Percentiles rank a stretch among this genome's conserved stretches.
These are phyloP conservation scores for Pythium volutum DNA, from an alignment of 352 stramenopile genomes.

Conservation along the genomic window DNA sequence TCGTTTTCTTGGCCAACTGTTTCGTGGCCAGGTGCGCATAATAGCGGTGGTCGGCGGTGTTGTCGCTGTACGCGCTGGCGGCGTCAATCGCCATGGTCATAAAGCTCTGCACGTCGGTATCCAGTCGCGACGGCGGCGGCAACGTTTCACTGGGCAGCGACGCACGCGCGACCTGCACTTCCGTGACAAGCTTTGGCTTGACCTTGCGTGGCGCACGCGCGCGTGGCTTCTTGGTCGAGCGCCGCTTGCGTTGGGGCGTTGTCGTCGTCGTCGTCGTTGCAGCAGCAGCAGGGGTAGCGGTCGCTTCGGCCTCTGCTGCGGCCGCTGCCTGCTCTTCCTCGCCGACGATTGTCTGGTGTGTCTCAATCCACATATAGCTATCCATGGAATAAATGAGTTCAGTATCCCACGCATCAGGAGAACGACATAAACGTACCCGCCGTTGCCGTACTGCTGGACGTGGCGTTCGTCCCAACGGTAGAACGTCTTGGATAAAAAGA, in stretches of 20 bases:
- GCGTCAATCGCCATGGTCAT: constrained; percentile 42
- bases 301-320: not conserved
- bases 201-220: constrained; percentile 22
- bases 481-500: constrained; percentile 51
- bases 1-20: constrained; percentile 21
- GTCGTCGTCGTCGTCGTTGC: too few relatives aligned
- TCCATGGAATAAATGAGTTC: not conserved
- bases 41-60: constrained; percentile 7
- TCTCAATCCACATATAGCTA: constrained; percentile 73
- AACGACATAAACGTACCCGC: constrained; percentile 25
- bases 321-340: constrained; percentile 22
- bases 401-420: too few relatives aligned
- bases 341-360: constrained; percentile 48
- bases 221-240: constrained; percentile 25
- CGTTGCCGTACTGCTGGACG: constrained; percentile 46
- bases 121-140: constrained; percentile 38
- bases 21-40: constrained; percentile 23
- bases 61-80: constrained; percentile 34
- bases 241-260: constrained; percentile 3
- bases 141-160: constrained; percentile 18
- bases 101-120: constrained; percentile 49
- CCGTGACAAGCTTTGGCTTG: constrained; percentile 14
- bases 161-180: constrained; percentile 9
- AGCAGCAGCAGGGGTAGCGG: too few relatives aligned
- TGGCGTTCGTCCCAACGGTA: constrained; percentile 56